These are phyloP conservation scores for Dothiorella sarmentorum DNA, from an alignment of 2,329 filamentous ascomycete species.

Conservation along the genomic window DNA sequence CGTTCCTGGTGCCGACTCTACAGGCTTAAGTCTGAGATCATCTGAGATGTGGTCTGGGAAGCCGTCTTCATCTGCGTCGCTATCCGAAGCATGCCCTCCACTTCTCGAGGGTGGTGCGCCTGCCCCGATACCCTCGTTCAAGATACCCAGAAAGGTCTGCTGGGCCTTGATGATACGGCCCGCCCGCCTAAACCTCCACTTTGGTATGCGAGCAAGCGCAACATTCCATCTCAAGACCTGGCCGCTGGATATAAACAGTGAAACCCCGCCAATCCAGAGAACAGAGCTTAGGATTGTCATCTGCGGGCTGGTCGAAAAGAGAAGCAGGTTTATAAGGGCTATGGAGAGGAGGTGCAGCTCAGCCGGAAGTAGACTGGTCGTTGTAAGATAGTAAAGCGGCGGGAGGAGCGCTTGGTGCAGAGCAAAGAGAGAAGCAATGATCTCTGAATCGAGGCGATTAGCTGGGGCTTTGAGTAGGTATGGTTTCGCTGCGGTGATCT, in stretches of 20 bases:
- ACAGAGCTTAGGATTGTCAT: constrained; percentile 42
- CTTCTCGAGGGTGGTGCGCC: constrained; percentile 10
- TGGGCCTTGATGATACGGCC: constrained; percentile 42
- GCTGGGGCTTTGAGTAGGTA: constrained; percentile 35
- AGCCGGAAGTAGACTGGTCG: constrained; percentile 79
- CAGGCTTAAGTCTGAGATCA: constrained; percentile 8
- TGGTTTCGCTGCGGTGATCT: constrained; percentile 31
- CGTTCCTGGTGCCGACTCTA: constrained; percentile 6
- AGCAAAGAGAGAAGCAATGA: constrained; percentile 68
- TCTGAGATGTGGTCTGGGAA: background rate
- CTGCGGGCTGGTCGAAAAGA: constrained; percentile 66
- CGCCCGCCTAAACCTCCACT: constrained; percentile 76
- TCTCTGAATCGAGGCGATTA: constrained; percentile 52
- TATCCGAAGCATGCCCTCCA: constrained; percentile 30
- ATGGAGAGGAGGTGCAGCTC: constrained; percentile 86
- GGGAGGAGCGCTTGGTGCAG: constrained; percentile 74
- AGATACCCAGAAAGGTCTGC: constrained; percentile 42
- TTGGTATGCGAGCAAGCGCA: constrained; percentile 79
- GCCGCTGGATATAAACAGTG: constrained; percentile 68
- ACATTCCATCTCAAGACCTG: constrained; percentile 80
- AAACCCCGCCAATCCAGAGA: constrained; percentile 63
- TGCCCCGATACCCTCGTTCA: constrained; percentile 35
- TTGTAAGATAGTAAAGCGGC: constrained; percentile 75
- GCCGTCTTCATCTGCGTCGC: constrained; percentile 48
- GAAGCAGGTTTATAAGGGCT: constrained; percentile 73